Percentiles rank a stretch among this genome's conserved stretches.
Evolutionary conservation across 805 yeast species (phyloP).

Genomic region (Kodamaea fukazawae): DNA sequence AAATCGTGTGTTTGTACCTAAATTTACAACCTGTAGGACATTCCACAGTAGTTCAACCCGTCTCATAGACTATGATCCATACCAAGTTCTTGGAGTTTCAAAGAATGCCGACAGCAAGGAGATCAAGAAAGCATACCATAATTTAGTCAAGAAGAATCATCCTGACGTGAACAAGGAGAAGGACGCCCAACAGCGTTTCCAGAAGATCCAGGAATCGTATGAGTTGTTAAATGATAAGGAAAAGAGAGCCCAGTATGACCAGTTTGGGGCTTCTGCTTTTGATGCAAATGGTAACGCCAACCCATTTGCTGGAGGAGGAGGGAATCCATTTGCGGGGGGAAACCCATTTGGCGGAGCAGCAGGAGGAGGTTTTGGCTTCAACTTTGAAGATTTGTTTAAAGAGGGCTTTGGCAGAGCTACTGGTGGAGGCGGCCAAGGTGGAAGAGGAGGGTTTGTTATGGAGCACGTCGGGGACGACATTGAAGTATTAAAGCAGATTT

Average conservation of each 20-base stretch:
- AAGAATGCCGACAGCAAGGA: conserved; percentile 71
- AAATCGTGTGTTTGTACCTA: background rate
- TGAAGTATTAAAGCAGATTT: conserved; percentile 69
- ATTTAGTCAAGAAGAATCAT: conserved; percentile 89
- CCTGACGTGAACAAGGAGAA: conserved; percentile 95
- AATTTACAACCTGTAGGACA: background rate
- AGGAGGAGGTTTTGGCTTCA: conserved; percentile 52
- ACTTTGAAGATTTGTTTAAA: conserved; percentile 44
- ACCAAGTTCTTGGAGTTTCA: conserved; percentile 75
- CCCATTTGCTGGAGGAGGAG: conserved; percentile 43
- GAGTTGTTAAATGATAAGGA: conserved; percentile 84
- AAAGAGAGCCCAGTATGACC: conserved; percentile 87
- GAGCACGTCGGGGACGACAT: conserved; percentile 88
- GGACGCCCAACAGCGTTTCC: conserved; percentile 85
- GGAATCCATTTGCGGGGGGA: conserved; percentile 48
- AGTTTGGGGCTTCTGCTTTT: conserved; percentile 85
- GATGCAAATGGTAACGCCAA: conserved; percentile 56
- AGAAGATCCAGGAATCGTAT: conserved; percentile 90
- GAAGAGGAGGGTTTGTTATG: conserved; percentile 52
- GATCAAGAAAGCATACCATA: conserved; percentile 91
- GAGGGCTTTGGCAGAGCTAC: conserved; percentile 46
- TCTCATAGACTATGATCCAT: conserved; percentile 64
- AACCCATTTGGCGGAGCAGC: conserved; percentile 30
- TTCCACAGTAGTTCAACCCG: conserved; percentile 1
- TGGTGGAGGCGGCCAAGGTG: conserved; percentile 36